phyloP scores from a whole-genome alignment of 1,284 basidiomycete genomes.

The Cutaneotrichosporon arboriforme region DNA sequence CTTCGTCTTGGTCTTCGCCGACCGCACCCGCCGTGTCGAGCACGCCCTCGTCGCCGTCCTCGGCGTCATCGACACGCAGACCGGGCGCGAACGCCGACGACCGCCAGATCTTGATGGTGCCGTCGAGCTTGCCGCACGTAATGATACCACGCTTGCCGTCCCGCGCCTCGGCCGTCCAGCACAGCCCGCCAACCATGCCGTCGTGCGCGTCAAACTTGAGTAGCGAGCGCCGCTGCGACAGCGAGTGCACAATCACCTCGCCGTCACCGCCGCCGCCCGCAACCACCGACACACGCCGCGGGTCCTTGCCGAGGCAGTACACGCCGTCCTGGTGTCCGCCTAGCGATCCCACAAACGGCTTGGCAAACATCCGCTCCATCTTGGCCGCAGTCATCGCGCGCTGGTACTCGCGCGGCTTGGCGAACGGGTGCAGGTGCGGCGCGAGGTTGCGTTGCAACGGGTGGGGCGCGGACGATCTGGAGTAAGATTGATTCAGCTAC shows the following conservation, averaged over 20 bases:
- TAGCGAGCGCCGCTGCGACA: constrained; percentile 63
- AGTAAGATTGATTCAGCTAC: neutral
- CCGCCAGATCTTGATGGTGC: constrained; percentile 87
- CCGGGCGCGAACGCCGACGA: constrained; percentile 44
- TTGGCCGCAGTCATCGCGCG: constrained; percentile 93
- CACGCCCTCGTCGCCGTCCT: constrained; percentile 34
- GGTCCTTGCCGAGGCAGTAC: constrained; percentile 75
- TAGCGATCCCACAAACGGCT: constrained; percentile 84
- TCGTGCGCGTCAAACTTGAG: constrained; percentile 76
- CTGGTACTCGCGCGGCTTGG: constrained; percentile 85
- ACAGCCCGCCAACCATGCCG: constrained; percentile 77
- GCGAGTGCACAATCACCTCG: constrained; percentile 84
- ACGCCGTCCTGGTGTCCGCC: constrained; percentile 97
- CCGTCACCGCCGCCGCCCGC: constrained; percentile 95
- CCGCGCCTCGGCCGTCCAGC: constrained; percentile 44
- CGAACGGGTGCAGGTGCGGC: constrained; percentile 89
- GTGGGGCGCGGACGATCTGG: constrained; percentile 42
- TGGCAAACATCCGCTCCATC: constrained; percentile 94
- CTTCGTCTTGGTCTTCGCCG: constrained; percentile 43
- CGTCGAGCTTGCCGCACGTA: constrained; percentile 81
- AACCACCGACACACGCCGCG: constrained; percentile 69
- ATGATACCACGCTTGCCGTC: constrained; percentile 63
- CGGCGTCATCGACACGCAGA: constrained; percentile 37
- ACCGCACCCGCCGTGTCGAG: constrained; percentile 42
- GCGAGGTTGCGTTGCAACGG: constrained; percentile 89